Base-by-base conservation (phyloP, 176 grass and related monocot genomes). In the Eragrostis nindensis region DNA sequence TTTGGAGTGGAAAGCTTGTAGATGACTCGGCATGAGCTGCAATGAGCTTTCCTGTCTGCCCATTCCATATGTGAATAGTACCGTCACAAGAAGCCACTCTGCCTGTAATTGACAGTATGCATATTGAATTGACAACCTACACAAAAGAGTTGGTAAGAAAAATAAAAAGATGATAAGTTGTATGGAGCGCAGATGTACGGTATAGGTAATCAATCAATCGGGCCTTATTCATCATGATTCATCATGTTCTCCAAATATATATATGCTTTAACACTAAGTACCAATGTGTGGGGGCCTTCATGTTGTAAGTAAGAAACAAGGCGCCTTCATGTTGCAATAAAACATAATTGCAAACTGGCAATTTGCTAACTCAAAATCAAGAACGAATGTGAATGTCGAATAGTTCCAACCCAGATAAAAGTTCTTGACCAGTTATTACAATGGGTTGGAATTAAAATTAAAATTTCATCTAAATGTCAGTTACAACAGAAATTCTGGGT, bases 41-140 rank as follows among this genome's bases (percentile, higher is more conserved):
- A 81, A 93, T 93, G 45, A 98, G 86, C 71, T 95, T 98, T 67
- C 95, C 90, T 75, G 95, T 93, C 70, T 89, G 75, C 53, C 84
- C 92, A 79, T 93, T 98, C 95, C 95, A 98, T 80, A 98, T 77
- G 87, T 98, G 95, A 84, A 98, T 89, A 8, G 95, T 95, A 46
- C 95, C 95, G 86, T 98, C 95, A 83, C 92, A 98, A 78, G 95
- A 98, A 85, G 90, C 95, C 76, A 94, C 80, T 74, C 86, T 90
- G 81, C 90, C 87, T 16, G 87, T 91, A 64, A 83, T 86, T 68
- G 95, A 98, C 60, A 98, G 78, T 29, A 75, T 84, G 69, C 88
- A 82, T 71, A 98, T 81, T 47, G 86, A 85, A 78, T 94, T 98
- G 57, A 98, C 95, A 82, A 98, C 92, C 95, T 98, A 90, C 3